Percentiles rank a stretch among this genome's conserved stretches.
Evolutionary conservation across 495 filamentous ascomycete genomes (phyloP).

Genomic region (Neurospora sp.): DNA sequence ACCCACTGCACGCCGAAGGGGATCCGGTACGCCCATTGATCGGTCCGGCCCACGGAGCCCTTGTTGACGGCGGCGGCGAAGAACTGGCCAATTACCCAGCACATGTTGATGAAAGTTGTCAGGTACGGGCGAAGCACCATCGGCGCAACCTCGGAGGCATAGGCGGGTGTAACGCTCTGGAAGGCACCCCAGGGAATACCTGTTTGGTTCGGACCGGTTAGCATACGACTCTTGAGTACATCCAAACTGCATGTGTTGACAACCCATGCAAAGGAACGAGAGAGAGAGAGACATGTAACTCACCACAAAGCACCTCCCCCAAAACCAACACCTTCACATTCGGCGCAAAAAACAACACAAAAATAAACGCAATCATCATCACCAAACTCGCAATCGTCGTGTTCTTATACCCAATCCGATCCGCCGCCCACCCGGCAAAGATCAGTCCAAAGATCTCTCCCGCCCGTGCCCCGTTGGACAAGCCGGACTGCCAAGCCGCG

Average conservation of each 20-base stretch:
- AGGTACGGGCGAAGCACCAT: conserved; percentile 54
- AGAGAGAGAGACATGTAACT: too few species aligned
- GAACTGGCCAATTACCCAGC: conserved; percentile 62
- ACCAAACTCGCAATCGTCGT: conserved; percentile 32
- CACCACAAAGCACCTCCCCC: conserved; percentile 48
- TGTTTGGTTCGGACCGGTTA: conserved; percentile 19
- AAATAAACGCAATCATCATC: conserved; percentile 39
- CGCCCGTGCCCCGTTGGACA: conserved; percentile 26
- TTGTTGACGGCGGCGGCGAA: conserved; percentile 56
- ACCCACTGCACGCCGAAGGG: conserved; percentile 64
- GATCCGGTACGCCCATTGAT: conserved; percentile 55
- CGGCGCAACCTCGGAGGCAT: conserved; percentile 60
- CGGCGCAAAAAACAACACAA: conserved; percentile 50
- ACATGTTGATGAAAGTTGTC: conserved; percentile 62
- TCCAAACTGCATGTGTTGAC: too few species aligned
- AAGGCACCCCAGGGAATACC: conserved; percentile 60
- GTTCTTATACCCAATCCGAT: conserved; percentile 23
- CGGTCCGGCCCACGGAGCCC: conserved; percentile 37
- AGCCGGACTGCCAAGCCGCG: conserved; percentile 26
- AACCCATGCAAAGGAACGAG: background rate
- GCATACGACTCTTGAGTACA: background rate
- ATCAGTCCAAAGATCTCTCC: conserved; percentile 31
- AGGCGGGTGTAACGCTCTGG: conserved; percentile 54
- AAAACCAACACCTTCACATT: conserved; percentile 50
- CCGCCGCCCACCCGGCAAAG: conserved; percentile 23